These are phyloP conservation scores for Daldinia bambusicola DNA, from an alignment of 495 filamentous ascomycete species.

Conservation along the genomic window DNA sequence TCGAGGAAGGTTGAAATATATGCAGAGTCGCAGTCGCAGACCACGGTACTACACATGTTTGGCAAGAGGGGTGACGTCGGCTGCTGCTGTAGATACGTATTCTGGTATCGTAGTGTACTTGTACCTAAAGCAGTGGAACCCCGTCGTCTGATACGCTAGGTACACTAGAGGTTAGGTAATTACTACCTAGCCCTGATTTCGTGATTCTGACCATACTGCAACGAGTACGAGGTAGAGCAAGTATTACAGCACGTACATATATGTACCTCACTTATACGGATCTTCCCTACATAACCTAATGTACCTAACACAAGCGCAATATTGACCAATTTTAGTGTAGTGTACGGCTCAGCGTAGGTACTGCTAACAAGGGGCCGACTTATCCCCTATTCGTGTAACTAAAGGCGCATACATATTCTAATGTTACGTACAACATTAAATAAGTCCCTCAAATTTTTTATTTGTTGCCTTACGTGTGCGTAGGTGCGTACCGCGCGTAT, in stretches of 20 bases:
- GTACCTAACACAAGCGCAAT: conserved; percentile 1
- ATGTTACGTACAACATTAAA: conserved; percentile 4
- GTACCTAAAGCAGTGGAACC: conserved; percentile 3
- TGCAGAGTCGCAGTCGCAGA: too few relatives aligned
- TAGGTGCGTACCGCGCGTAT: not conserved
- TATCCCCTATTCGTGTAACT: conserved; percentile 8
- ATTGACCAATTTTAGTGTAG: not conserved
- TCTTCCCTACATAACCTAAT: not conserved
- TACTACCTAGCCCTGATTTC: conserved; percentile 9
- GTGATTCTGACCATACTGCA: not conserved
- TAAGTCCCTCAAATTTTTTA: not conserved
- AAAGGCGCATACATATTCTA: not conserved
- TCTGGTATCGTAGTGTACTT: not conserved
- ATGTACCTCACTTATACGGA: conserved; percentile 1
- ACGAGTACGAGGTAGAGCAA: not conserved
- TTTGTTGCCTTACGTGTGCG: not conserved
- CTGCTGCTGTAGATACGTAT: conserved; percentile 19
- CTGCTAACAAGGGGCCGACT: not conserved
- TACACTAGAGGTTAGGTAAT: not conserved
- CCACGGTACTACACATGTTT: conserved; percentile 11
- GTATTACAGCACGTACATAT: not conserved
- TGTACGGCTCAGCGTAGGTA: too few relatives aligned
- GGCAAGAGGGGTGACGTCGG: conserved; percentile 39
- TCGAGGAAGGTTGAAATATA: conserved; percentile 15
- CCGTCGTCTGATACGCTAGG: conserved; percentile 8